Evolutionary conservation across 257 asterid species (phyloP), one percentile per base, ranked within the genome.

Genomic region (Leonotis leonurus): DNA sequence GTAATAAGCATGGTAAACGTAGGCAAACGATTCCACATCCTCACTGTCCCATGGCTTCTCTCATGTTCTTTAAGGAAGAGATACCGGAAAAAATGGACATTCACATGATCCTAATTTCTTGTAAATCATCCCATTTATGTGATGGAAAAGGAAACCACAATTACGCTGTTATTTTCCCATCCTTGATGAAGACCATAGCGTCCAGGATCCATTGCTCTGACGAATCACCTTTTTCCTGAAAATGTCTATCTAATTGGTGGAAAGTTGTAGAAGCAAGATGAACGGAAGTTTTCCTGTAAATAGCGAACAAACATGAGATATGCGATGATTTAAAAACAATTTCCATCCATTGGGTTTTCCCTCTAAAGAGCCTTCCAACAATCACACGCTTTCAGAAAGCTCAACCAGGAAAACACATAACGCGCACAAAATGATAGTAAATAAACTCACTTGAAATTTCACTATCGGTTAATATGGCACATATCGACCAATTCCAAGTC

Each of bases 161-260:
- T 93, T 93, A 93, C 99, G 91, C 97, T 93, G 99, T 89, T 85
- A 93, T 89, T 85, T 77, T 93, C 99, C 99, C 99, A 93, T 89
- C 97, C 95, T 79, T 82, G 99, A 78, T 77, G 99, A 75, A 72
- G 90, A 73, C 95, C 96, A 87, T 87, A 89, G 85, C 95, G 96
- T 64, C 97, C 90, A 76, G 81, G 94, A 78, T 89, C 97, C 99
- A 93, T 93, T 45, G 84, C 83, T 33, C 39, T 33, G 65, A 64
- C n/a, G n/a, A n/a, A n/a, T 32, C 36, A 32, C 11, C 36, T 58
- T 67, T 76, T 71, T 72, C 84, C 86, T 67, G 81, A 75, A 80
- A 76, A 72, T 80, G 83, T 75, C 80, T 79, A 73, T 77, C 67
- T 64, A 81, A 67, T 65, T 65, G 88, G 75, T 77, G 80, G 72